Base-by-base conservation (phyloP, 352 stramenopile species). In the Pythium grandisporangium region DNA sequence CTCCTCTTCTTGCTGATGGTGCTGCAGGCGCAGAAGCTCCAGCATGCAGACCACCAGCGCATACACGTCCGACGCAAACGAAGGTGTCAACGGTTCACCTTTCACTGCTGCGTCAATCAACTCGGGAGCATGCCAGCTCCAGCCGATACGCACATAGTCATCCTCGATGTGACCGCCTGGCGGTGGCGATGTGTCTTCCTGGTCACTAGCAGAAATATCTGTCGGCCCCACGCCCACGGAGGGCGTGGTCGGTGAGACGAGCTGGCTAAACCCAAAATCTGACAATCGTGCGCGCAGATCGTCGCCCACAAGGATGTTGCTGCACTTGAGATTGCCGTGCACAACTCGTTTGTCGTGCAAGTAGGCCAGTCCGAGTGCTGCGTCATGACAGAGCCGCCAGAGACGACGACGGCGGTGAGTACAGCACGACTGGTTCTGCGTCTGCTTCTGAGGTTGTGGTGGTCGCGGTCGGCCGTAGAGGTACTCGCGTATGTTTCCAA, bases 251-350 rank as follows among this genome's bases (percentile, higher is more conserved):
- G n/a, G n/a, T n/a, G n/a, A n/a, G n/a, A n/a, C n/a, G n/a, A 50
- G 43, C 12, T 53, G 35, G 29, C 49, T 61, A 22, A 59, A 55
- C 6, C 60, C 63, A 37, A 74, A 74, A 34, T 74, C 63, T 1
- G 52, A 47, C 6, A 74, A 47, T 45, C 63, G 65, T 3, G 58
- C 60, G 26, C 52, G 36, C 0, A 47, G 44, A 20, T 70, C 44
- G 39, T 69, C 53, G 13, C 67, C 76, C 10, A 95, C 51, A 13
- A 95, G 66, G 30, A 95, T 66, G 51, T 95, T 95, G 29, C 60
- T 73, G 20, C 61, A 70, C 50, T 95, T 95, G 20, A 95, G 57
- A 45, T 95, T 84, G 29, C 83, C 64, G 42, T 95, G 84, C 12
- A 95, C 49, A 8, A 84, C 61, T 14, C 53, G 40, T n/a, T 65